These are phyloP conservation scores for Leishmania arabica DNA, from an alignment of 208 protist species.

Conservation along the genomic window DNA sequence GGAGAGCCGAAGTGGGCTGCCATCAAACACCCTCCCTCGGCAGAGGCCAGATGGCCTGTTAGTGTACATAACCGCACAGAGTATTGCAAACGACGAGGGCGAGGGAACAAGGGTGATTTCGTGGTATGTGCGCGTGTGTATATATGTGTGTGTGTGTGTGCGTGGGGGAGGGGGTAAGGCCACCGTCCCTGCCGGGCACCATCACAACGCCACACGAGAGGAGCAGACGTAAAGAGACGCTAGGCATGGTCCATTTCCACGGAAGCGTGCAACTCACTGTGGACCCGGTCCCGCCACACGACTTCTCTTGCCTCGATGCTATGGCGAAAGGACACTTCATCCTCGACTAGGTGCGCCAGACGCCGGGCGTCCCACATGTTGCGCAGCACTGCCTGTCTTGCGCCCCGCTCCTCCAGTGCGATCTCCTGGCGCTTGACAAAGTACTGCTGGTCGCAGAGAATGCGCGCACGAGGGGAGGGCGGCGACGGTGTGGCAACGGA, in stretches of 20 bases:
- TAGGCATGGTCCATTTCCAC: neutral
- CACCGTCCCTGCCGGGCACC: neutral
- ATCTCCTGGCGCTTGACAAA: constrained; percentile 20
- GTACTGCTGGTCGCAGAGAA: constrained; percentile 30
- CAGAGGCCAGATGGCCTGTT: neutral
- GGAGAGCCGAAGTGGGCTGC: neutral
- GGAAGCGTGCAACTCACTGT: neutral
- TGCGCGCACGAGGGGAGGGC: neutral
- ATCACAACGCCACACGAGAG: neutral
- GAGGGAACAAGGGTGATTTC: neutral
- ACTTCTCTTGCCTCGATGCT: constrained; percentile 7
- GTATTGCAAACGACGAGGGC: neutral
- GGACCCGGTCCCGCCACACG: neutral
- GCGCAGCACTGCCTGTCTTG: constrained; percentile 11
- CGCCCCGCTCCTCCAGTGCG: constrained; percentile 24
- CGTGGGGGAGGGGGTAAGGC: neutral
- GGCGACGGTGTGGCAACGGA: neutral
- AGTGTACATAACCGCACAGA: constrained; percentile 5
- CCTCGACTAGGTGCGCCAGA: constrained; percentile 11
- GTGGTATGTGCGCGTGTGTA: neutral
- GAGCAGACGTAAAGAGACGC: neutral
- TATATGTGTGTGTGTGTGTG: neutral
- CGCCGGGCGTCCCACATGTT: neutral
- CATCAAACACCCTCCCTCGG: neutral
- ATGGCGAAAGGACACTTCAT: constrained; percentile 23